Evolutionary conservation across 768 basidiomycete species (phyloP), one percentile per base, ranked within the genome.

Genomic region (Mrakia blollopis): DNA sequence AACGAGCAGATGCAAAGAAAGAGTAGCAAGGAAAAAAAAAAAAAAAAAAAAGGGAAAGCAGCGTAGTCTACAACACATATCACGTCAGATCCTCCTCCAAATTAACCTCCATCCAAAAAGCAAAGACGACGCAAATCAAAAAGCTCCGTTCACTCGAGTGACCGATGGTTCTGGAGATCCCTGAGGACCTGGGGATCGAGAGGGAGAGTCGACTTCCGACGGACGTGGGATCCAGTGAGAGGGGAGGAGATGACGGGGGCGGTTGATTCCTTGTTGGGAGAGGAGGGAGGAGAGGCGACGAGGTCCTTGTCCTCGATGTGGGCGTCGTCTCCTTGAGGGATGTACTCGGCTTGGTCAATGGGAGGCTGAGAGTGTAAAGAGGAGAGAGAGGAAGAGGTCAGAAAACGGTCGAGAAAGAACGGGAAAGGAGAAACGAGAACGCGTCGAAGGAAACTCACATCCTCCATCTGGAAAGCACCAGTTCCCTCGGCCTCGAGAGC

Each of bases 121-220:
- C 16, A 21, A 50, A 21, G 21, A 18, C 39, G 35, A 39, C 67
- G 67, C n/a, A 39, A 18, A 39, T 0, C 30, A 39, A 39, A 21
- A 39, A 68, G 18, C 35, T n/a, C 28, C 69, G n/a, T 18, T 35
- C 72, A 70, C 67, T 81, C 81, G 47, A 81, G 74, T 44, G 79
- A 80, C 30, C 76, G 71, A 82, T 94, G 93, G 23, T 91, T 90
- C 85, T 94, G 92, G 75, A 94, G 85, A 84, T 96, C 94, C 50
- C 90, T 90, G 79, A 95, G 85, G 41, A 96, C 93, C 67, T 89
- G 89, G 2, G 94, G 92, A 84, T 95, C 94, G 81, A 95, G 92
- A 91, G 83, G 74, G 14, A 70, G 87, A 65, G 96, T 94, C 81
- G 93, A 96, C 87, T 94, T 97, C 83, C 96, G 88, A 80, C 96